A percentile compares a stretch with the other conserved stretches of the same genome.
Evolutionary conservation across 2,329 filamentous ascomycete species (phyloP).

Genomic region (Tetracladium maxilliforme): DNA sequence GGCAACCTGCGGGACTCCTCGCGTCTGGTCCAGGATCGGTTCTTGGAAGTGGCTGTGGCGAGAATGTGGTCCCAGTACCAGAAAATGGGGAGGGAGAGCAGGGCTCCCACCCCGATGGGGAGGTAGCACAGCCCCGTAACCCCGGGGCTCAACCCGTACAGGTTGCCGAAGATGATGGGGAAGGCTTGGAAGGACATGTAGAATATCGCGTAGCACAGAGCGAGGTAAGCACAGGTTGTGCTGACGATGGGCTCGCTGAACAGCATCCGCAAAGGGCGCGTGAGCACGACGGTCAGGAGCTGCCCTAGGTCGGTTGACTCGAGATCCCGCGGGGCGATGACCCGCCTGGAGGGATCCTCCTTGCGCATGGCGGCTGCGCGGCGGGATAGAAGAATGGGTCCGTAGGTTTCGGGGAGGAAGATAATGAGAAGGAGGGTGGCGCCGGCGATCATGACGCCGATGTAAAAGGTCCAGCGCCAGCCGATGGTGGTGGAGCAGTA

Average conservation of each 20-base stretch:
- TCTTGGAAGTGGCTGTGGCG: constrained; percentile 28
- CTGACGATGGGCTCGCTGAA: too few relatives aligned
- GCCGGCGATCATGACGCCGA: constrained; percentile 54
- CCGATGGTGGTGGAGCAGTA: constrained; percentile 40
- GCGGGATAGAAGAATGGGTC: constrained; percentile 37
- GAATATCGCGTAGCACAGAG: too few relatives aligned
- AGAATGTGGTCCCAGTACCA: constrained; percentile 50
- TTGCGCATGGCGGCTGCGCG: constrained; percentile 42
- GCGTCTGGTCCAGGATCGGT: constrained; percentile 39
- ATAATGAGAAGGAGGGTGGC: constrained; percentile 41
- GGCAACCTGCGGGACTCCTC: constrained; percentile 59
- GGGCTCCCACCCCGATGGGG: too few relatives aligned
- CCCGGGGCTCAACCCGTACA: too few relatives aligned
- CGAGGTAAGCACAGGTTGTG: too few relatives aligned
- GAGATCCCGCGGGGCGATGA: too few relatives aligned
- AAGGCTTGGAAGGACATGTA: too few relatives aligned
- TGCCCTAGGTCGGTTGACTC: too few relatives aligned
- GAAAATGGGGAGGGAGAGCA: constrained; percentile 44
- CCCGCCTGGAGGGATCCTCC: constrained; percentile 35
- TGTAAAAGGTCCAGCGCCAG: constrained; percentile 61
- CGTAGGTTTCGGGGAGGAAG: constrained; percentile 52
- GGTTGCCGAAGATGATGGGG: too few relatives aligned
- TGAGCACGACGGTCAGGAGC: too few relatives aligned
- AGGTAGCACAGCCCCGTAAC: too few relatives aligned
- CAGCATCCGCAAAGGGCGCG: too few relatives aligned